Evolutionary conservation across 225 moss, liverwort and hornwort genomes (phyloP), one percentile per base, ranked within the genome.

Genomic region (Antitrichia curtipendula): DNA sequence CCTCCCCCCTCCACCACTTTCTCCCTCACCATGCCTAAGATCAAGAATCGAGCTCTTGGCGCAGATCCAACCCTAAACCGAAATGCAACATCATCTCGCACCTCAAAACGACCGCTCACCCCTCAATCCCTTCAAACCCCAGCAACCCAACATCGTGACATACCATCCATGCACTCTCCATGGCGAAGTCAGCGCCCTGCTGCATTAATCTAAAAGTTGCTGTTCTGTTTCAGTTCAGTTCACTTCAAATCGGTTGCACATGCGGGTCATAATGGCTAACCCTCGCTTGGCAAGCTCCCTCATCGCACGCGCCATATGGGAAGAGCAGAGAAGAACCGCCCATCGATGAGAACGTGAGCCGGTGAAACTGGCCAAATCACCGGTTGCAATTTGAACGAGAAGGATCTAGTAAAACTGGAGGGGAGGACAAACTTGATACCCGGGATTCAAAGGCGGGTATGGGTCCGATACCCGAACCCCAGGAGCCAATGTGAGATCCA

Each of bases 131-230:
- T 23, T 16, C 31, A 78, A 82, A 70, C 70, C 87, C 83, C 54
- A 87, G 82, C 63, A 81, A 81, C 34, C 81, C 81, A 63, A 36
- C 27, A 45, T 56, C 32, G 78, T 28, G 56, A 91, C 91, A 85
- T 91, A 91, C 91, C 91, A 91, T 87, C 89, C 85, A 87, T 63
- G 77, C 84, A 87, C 65, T 79, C 65, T 89, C 89, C 91, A 89
- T 89, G 24, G 81, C 89, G 69, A 80, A 75, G 29, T 68, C 88
- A 41, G 41, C 77, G 47, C 84, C 90, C 65, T 43, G 65, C 78
- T 56, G 70, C 87, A 68, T 49, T 70, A 62, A 64, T 85, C 85
- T 77, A 65, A 50, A 50, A n/a, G 77, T 78, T 85, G 77, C 58
- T 71, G 36, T 16, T 45, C 45, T 20, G 78, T 27, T 78, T 29